Base-by-base conservation (phyloP, 805 yeast species). In the Pichia nanzhaoensis region DNA sequence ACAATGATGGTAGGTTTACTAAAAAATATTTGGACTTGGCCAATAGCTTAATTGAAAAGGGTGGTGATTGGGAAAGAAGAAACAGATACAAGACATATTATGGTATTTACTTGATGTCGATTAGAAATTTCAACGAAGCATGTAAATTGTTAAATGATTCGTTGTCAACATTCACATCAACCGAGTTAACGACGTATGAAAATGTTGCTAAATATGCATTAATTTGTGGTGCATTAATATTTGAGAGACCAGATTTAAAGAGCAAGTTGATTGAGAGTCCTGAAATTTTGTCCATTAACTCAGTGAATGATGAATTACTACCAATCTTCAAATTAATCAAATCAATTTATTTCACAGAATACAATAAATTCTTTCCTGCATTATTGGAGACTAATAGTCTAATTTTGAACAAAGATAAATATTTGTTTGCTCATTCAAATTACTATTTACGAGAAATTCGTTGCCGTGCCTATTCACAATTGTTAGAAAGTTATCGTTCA, bases 31-130 rank as follows among this genome's bases (percentile, higher is more conserved):
- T 93, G 52, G 91, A 83, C 45, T 80, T 80, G 54, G 80, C 83
- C 17, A 80, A 84, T 58, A 59, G 69, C 20, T 74, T 87, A 61
- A 88, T 93, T 57, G 98, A 91, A 57, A 85, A 88, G 58, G 99
- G 98, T 45, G 99, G 99, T 51, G 99, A 93, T 64, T 93, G 99
- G 99, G 99, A 93, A 68, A 85, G 99, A 66, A 81, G 96, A 59
- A 93, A 93, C 68, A 72, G 96, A 55, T 88, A 78, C 72, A 93
- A 93, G 70, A 86, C 97, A 5, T 93, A 93, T 66, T 67, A 77
- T 47, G 99, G 99, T 19, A 73, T 93, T 40, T 86, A 87, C 61
- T 69, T 77, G 32, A 68, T 93, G 75, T 83, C 96, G 7, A 81
- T 90, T 24, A 80, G 99, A 59, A 80, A 87, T 56, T 93, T 93